Percentiles rank a stretch among this genome's conserved stretches.
Conservation (phyloP, 2,329 filamentous ascomycete genomes). For the Fusarium goolgardi region DNA sequence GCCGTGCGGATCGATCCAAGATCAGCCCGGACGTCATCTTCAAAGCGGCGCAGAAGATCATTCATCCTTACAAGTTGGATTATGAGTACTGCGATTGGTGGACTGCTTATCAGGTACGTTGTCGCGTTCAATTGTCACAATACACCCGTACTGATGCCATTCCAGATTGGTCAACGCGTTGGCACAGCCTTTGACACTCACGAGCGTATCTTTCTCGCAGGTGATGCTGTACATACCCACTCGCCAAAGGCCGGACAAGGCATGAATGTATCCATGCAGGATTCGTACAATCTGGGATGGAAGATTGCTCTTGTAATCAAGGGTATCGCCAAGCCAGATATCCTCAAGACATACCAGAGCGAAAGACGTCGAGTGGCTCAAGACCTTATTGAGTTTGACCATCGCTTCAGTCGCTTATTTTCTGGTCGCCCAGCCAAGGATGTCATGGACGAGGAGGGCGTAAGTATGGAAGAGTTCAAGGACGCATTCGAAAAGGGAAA, state of each 20-base stretch:
- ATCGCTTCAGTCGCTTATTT: not conserved
- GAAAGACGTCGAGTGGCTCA: conserved; percentile 72
- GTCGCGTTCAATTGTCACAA: too few species aligned
- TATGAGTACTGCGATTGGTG: conserved; percentile 5
- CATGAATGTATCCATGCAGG: conserved; percentile 71
- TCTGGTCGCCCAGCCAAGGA: not conserved
- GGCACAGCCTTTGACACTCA: not conserved
- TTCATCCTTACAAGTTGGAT: not conserved
- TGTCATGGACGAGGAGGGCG: conserved; percentile 1
- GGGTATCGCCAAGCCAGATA: conserved; percentile 62
- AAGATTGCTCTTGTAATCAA: conserved; percentile 64
- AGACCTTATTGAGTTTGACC: conserved; percentile 69
- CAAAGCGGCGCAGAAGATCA: not conserved
- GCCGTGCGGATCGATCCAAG: not conserved
- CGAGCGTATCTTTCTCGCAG: conserved; percentile 71
- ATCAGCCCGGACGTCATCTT: not conserved
- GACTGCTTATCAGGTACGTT: not conserved
- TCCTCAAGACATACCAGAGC: conserved; percentile 68
- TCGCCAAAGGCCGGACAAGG: conserved; percentile 78
- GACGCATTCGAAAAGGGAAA: not conserved
- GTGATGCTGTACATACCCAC: conserved; percentile 78
- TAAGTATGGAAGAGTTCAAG: conserved; percentile 3
- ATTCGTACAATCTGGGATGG: conserved; percentile 71
- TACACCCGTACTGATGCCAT: not conserved
- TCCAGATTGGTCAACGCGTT: not conserved